Percentiles rank a stretch among this genome's conserved stretches.
These are phyloP conservation scores for Fraxinus ornus DNA, from an alignment of 305 asterid species.

Conservation along the genomic window DNA sequence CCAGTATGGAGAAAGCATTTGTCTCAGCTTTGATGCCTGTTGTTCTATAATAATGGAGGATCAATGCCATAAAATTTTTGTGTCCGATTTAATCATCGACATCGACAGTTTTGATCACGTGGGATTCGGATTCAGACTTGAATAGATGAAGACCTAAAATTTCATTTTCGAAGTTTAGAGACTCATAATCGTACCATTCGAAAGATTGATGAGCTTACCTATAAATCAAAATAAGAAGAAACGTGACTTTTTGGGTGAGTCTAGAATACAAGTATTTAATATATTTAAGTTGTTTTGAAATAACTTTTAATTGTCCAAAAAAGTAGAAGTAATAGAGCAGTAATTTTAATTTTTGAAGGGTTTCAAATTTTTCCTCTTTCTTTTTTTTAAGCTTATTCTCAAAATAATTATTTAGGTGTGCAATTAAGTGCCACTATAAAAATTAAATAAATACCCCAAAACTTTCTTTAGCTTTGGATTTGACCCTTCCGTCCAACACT, in stretches of 20 bases:
- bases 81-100: not conserved
- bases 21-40: conserved; percentile 1
- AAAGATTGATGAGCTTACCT: not conserved
- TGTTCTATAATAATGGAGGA: conserved; percentile 16
- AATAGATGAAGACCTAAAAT: not conserved
- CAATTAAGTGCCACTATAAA: not conserved
- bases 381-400: not conserved
- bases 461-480: not conserved
- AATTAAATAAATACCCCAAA: not conserved
- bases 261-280: not conserved
- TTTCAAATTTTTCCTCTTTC: not conserved
- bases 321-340: not conserved
- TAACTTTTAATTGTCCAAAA: not conserved
- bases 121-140: not conserved
- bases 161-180: not conserved
- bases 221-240: not conserved
- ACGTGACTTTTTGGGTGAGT: not conserved
- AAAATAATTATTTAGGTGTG: not conserved
- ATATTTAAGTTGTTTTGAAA: not conserved
- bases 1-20: conserved; percentile 14
- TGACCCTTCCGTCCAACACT: not conserved
- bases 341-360: not conserved
- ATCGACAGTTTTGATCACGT: not conserved
- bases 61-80: not conserved
- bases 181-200: not conserved